Conservation (phyloP, 768 basidiomycete species). For the Rhizopogon vinicolor region DNA sequence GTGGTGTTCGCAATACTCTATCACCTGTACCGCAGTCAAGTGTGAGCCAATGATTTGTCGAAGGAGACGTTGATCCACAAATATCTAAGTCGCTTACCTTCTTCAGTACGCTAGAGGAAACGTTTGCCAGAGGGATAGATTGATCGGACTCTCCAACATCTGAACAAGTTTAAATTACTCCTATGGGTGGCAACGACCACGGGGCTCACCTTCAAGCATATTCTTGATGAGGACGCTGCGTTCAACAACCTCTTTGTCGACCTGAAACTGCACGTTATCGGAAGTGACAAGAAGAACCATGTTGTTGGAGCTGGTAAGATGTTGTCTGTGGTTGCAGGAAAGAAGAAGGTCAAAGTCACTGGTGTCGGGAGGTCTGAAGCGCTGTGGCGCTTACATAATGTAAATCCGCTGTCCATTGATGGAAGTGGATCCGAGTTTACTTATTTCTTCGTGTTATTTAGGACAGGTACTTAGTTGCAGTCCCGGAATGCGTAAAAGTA, state of each 20-base stretch:
- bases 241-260: slow-evolving; percentile 93
- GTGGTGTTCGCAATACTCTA: slow-evolving; percentile 99
- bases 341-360: neutral
- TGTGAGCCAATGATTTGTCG: neutral
- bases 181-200: neutral
- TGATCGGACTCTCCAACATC: slow-evolving; percentile 95
- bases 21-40: slow-evolving; percentile 52
- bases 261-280: slow-evolving; percentile 91
- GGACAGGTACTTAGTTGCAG: too few relatives aligned
- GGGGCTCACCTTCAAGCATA: slow-evolving; percentile 87
- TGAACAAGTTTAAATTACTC: slow-evolving; percentile 25
- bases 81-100: slow-evolving; percentile 49
- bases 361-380: neutral
- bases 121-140: slow-evolving; percentile 92
- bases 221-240: slow-evolving; percentile 97
- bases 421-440: too few relatives aligned
- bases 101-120: slow-evolving; percentile 87
- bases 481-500: too few relatives aligned
- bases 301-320: slow-evolving; percentile 12
- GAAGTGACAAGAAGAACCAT: slow-evolving; percentile 92
- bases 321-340: neutral
- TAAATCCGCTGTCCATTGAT: too few relatives aligned
- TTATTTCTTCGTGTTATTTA: too few relatives aligned
- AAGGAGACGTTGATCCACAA: neutral
- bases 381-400: neutral